phyloP scores from a whole-genome alignment of 495 filamentous ascomycete species.

The Neurospora sp. region DNA sequence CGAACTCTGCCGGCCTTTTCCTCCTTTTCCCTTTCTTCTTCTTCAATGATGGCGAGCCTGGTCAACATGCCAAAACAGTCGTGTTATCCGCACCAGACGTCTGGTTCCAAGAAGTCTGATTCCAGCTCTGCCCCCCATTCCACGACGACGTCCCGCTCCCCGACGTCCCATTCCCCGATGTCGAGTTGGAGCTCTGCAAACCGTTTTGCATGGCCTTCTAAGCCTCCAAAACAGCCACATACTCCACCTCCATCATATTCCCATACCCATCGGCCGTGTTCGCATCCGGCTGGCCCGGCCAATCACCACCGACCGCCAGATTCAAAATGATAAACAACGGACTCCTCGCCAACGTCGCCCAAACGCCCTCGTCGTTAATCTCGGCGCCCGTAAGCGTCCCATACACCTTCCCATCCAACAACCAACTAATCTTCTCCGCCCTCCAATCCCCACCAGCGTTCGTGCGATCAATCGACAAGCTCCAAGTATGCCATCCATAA shows the following conservation, averaged over 20 bases:
- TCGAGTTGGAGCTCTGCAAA: not conserved
- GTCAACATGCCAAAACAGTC: not conserved
- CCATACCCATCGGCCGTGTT: conserved; percentile 32
- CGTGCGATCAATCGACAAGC: conserved; percentile 34
- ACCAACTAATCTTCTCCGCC: conserved; percentile 36
- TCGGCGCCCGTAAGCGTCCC: conserved; percentile 28
- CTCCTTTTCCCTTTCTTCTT: not conserved
- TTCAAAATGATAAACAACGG: conserved; percentile 40
- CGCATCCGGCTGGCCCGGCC: conserved; percentile 23
- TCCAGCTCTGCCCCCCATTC: not conserved
- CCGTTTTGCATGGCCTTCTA: not conserved
- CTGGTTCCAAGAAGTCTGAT: not conserved
- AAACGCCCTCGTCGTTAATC: conserved; percentile 32
- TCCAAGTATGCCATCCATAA: conserved; percentile 36
- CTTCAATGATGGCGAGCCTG: not conserved
- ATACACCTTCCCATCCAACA: conserved; percentile 31
- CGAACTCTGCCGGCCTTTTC: not conserved
- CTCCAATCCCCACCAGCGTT: conserved; percentile 24
- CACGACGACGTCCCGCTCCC: not conserved
- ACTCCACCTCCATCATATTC: conserved; percentile 42
- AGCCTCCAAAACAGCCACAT: conserved; percentile 28
- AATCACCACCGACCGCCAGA: conserved; percentile 40
- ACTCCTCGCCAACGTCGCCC: conserved; percentile 36
- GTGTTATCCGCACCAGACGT: not conserved
- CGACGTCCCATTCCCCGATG: not conserved